Percentiles rank a stretch among this genome's conserved stretches.
Evolutionary conservation across 495 filamentous ascomycete genomes (phyloP).

Genomic region (Penicillium flavigenum): DNA sequence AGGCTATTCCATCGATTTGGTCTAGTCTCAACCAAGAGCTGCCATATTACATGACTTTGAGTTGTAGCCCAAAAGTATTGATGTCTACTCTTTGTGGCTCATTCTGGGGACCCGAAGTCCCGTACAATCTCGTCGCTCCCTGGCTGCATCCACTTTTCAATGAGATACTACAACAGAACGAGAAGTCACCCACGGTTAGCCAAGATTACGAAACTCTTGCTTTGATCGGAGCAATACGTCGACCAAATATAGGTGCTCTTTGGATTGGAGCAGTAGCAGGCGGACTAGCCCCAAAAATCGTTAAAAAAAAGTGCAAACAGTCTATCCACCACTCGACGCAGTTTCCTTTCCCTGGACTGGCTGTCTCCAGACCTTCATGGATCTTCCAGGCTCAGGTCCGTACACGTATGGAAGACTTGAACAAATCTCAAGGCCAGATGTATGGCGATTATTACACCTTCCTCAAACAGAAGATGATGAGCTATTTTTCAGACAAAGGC

Average conservation of each 20-base stretch:
- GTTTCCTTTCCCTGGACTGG: slow-evolving; percentile 20
- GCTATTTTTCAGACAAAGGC: background rate
- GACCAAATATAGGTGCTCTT: slow-evolving; percentile 12
- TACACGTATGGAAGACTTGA: slow-evolving; percentile 6
- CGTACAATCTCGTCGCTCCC: slow-evolving; percentile 22
- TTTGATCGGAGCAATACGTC: slow-evolving; percentile 16
- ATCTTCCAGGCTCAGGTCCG: slow-evolving; percentile 18
- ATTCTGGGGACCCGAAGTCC: slow-evolving; percentile 19
- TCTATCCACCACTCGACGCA: slow-evolving; percentile 13
- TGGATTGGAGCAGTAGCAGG: slow-evolving; percentile 17
- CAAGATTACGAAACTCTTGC: slow-evolving; percentile 7
- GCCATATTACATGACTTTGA: slow-evolving; percentile 21
- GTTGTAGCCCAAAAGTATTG: slow-evolving; percentile 15
- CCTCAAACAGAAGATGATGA: background rate
- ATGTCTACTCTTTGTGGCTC: slow-evolving; percentile 16
- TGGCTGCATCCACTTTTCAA: slow-evolving; percentile 22
- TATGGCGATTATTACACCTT: slow-evolving; percentile 20
- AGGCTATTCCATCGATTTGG: too few relatives aligned
- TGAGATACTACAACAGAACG: slow-evolving; percentile 2
- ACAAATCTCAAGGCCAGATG: slow-evolving; percentile 11
- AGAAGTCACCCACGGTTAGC: too few relatives aligned
- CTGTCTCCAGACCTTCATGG: slow-evolving; percentile 21
- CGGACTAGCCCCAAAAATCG: slow-evolving; percentile 8
- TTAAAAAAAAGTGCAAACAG: slow-evolving; percentile 1
- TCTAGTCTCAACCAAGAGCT: background rate